Conservation (phyloP, 2,329 filamentous ascomycete genomes). For the Thielaviopsis ethacetica region DNA sequence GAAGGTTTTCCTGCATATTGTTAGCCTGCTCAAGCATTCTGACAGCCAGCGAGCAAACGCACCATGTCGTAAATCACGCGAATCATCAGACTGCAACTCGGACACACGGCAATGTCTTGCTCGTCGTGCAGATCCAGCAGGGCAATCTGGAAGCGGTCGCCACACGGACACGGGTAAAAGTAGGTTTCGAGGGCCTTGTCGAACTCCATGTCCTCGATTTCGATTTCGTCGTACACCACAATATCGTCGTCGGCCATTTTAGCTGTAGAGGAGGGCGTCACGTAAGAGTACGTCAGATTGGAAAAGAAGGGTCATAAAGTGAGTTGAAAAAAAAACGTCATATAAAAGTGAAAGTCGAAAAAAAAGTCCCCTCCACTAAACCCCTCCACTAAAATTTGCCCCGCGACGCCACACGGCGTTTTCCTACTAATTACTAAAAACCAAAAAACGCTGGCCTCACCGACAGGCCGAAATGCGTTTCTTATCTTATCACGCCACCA, state of each 20-base stretch:
- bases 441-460: no score
- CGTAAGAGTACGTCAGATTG: not conserved
- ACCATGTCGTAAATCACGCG: constrained; percentile 82
- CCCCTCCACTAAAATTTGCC: not conserved
- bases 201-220: constrained; percentile 97
- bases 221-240: constrained; percentile 90
- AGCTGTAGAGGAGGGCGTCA: not conserved
- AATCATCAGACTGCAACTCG: constrained; percentile 95
- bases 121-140: constrained; percentile 74
- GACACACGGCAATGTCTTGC: constrained; percentile 90
- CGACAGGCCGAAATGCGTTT: no score
- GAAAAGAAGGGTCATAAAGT: no score
- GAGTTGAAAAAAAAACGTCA: no score
- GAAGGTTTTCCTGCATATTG: no score
- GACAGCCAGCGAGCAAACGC: constrained; percentile 18
- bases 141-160: constrained; percentile 86
- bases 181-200: constrained; percentile 73
- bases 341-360: not conserved
- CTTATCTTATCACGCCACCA: no score
- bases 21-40: no score
- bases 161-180: constrained; percentile 92
- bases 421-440: not conserved
- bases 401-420: constrained; percentile 1
- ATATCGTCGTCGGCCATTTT: constrained; percentile 38
- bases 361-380: not conserved